phyloP scores from a whole-genome alignment of 768 basidiomycete species.

The Termitomyces sp. region DNA sequence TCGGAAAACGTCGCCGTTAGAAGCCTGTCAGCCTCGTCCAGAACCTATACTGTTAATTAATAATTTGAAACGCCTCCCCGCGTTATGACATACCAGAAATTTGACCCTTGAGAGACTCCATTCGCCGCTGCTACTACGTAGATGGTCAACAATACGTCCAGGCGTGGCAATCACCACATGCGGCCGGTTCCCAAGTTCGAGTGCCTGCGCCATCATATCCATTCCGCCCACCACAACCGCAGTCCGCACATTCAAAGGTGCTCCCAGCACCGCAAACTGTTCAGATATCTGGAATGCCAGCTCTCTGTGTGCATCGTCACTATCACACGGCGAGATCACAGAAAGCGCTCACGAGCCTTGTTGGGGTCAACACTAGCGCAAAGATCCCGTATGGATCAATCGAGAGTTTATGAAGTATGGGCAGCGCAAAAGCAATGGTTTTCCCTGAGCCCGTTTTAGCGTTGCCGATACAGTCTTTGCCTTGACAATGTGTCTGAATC shows the following conservation, averaged over 20 bases:
- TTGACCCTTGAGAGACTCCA: conserved; percentile 84
- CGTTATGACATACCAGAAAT: conserved; percentile 61
- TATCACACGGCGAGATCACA: not conserved
- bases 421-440: conserved; percentile 94
- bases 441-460: conserved; percentile 98
- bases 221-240: conserved; percentile 94
- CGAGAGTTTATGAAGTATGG: conserved; percentile 85
- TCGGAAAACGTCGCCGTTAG: conserved; percentile 85
- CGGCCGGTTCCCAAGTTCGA: conserved; percentile 79
- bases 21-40: conserved; percentile 95
- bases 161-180: conserved; percentile 96
- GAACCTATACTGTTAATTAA: conserved; percentile 44
- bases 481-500: conserved; percentile 30
- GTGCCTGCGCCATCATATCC: conserved; percentile 95
- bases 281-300: conserved; percentile 96
- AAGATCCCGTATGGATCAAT: conserved; percentile 93
- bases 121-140: conserved; percentile 70
- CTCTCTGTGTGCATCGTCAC: conserved; percentile 50
- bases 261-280: conserved; percentile 89
- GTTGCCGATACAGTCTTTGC: conserved; percentile 94
- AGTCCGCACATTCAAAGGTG: conserved; percentile 74
- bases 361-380: conserved; percentile 90
- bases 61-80: not conserved
- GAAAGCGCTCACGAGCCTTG: conserved; percentile 51
- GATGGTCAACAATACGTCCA: conserved; percentile 87